Percentiles rank a stretch among this genome's conserved stretches.
phyloP scores from a whole-genome alignment of 306 rosid genomes.

The Lotus japonicus region DNA sequence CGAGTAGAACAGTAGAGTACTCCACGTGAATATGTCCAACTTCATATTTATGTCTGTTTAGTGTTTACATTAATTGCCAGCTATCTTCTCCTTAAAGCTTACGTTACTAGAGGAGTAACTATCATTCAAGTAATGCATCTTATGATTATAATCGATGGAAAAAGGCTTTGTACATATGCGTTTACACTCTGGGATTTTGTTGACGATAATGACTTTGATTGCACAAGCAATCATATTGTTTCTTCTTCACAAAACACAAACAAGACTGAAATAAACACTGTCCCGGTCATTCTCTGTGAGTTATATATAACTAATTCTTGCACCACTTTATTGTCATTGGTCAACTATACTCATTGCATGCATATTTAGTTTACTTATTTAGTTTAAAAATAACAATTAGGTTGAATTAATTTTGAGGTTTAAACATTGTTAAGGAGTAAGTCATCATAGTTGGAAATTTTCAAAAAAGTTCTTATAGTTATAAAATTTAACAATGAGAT shows the following conservation, averaged over 20 bases:
- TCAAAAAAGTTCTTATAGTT: too few species aligned
- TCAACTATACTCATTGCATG: too few species aligned
- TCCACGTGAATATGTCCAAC: slow-evolving; percentile 29
- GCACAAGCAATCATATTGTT: slow-evolving; percentile 1
- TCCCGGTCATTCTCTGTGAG: neutral
- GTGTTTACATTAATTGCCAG: slow-evolving; percentile 11
- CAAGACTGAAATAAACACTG: neutral
- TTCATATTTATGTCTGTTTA: neutral
- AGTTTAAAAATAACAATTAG: too few species aligned
- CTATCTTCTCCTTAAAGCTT: slow-evolving; percentile 33
- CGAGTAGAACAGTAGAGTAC: neutral
- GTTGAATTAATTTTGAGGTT: too few species aligned
- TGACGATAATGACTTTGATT: neutral
- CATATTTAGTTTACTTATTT: too few species aligned
- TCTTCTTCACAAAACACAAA: neutral
- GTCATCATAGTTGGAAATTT: too few species aligned
- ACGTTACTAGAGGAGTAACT: slow-evolving; percentile 19
- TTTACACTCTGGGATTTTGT: neutral
- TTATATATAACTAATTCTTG: neutral
- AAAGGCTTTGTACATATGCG: neutral
- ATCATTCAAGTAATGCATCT: slow-evolving; percentile 5
- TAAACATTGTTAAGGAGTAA: too few species aligned
- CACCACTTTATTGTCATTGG: too few species aligned
- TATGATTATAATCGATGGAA: neutral
- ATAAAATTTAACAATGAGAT: too few species aligned